Base-by-base conservation (phyloP, 139 green algal species). In the Picochlorum sp. region DNA sequence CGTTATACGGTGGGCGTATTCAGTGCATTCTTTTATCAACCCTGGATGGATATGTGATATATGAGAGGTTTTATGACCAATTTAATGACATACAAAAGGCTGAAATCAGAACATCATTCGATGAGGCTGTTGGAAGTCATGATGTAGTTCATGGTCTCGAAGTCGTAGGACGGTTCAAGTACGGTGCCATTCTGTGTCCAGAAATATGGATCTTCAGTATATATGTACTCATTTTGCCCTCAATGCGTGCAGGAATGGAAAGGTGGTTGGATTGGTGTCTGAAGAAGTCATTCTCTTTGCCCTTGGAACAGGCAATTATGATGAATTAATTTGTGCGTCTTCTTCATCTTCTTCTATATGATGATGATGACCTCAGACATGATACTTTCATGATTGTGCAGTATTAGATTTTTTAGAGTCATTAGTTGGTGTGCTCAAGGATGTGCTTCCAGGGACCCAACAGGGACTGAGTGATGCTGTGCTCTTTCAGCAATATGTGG, bases 21-120 rank as follows among this genome's bases (percentile, higher is more conserved):
- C 57, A 68, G 16, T 55, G 63, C 51, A 61, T 88, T 3, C 45
- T 86, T 2, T 41, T 88, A 0, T 63, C 73, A 18, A 85, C 70
- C 1, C 77, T 70, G 44, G 62, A 37, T 4, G 72, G 78, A 14
- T 74, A 86, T 6, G 81, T 91, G 0, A 65, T 91, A 0, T 91
- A 86, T 55, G 85, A 91, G 45, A 73, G 85, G 13, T 91, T 90
- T 49, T 91, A 83, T 49, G 85, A 91, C 13, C 26, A 71, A 5
- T 77, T 83, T 44, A 82, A 47, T 5, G 85, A 91, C 56, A 24
- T 74, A 9, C 79, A 88, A 15, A 88, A 90, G 57, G 85, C 81
- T 26, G 85, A 91, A 20, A 74, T 90, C 16, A 72, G 84, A 1
- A 71, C 67, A 32, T 68, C 81, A 0, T 81, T 90, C 30, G 68